Evolutionary conservation across 345 rosid genomes (phyloP).

Genomic region (Orychophragmus violaceus): DNA sequence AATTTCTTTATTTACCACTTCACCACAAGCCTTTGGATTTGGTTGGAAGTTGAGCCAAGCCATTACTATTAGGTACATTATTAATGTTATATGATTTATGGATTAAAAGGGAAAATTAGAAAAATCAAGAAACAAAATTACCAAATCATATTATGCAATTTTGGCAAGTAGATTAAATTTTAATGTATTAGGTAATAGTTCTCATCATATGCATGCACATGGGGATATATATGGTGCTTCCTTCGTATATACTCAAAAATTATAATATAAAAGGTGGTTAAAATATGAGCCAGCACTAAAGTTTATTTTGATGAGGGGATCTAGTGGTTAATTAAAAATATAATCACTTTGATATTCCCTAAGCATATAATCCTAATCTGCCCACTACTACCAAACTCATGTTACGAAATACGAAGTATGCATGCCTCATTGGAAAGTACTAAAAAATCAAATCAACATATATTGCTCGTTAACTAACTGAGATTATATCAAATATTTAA

Average conservation of each 20-base stretch:
- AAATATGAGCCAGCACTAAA: slow-evolving; percentile 23
- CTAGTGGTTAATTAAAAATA: slow-evolving; percentile 14
- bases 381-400: slow-evolving; percentile 25
- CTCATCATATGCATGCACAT: slow-evolving; percentile 30
- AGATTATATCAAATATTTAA: not conserved
- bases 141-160: slow-evolving; percentile 2
- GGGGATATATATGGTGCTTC: slow-evolving; percentile 22
- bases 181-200: not conserved
- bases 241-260: slow-evolving; percentile 16
- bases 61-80: not conserved
- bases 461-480: slow-evolving; percentile 19
- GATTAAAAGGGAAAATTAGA: slow-evolving; percentile 7
- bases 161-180: not conserved
- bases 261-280: slow-evolving; percentile 5
- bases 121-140: slow-evolving; percentile 7
- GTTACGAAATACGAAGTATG: slow-evolving; percentile 19
- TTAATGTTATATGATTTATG: not conserved
- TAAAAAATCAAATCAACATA: slow-evolving; percentile 8
- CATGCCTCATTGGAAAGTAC: slow-evolving; percentile 7
- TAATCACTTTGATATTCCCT: slow-evolving; percentile 19
- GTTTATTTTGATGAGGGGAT: slow-evolving; percentile 3
- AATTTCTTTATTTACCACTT: no score
- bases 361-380: slow-evolving; percentile 19
- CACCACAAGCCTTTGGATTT: no score
- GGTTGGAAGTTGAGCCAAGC: slow-evolving; percentile 12